Evolutionary conservation across 2,329 filamentous ascomycete species (phyloP).

Genomic region (Calycina marina): DNA sequence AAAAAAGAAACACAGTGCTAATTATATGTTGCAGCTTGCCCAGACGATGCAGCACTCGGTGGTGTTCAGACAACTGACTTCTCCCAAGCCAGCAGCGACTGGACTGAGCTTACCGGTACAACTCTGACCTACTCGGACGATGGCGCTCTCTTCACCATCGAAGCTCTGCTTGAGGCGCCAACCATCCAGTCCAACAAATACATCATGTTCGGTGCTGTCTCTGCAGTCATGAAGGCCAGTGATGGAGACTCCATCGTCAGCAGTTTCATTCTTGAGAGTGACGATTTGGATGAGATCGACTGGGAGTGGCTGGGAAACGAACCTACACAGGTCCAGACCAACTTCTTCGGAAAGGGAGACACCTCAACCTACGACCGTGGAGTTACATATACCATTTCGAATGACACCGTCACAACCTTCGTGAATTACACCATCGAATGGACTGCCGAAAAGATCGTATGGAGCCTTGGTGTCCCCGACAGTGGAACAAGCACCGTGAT

Average conservation of each 20-base stretch:
- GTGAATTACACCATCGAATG: constrained; percentile 58
- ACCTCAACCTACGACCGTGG: constrained; percentile 35
- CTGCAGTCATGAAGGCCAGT: constrained; percentile 31
- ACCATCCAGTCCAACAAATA: constrained; percentile 31
- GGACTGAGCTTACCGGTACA: constrained; percentile 37
- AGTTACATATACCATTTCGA: constrained; percentile 23
- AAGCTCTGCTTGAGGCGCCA: constrained; percentile 32
- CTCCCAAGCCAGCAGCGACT: constrained; percentile 32
- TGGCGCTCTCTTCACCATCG: constrained; percentile 35
- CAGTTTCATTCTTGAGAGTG: constrained; percentile 33
- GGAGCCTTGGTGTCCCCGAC: constrained; percentile 38
- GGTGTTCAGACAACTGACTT: constrained; percentile 28
- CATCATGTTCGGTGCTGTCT: constrained; percentile 37
- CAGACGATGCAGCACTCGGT: constrained; percentile 29
- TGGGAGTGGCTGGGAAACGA: constrained; percentile 28
- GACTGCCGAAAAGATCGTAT: constrained; percentile 42
- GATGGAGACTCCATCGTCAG: constrained; percentile 34
- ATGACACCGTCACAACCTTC: constrained; percentile 24
- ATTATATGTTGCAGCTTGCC: constrained; percentile 23
- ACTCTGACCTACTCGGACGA: constrained; percentile 25
- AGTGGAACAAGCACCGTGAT: constrained; percentile 24
- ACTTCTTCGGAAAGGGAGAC: constrained; percentile 41
- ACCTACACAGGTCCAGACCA: constrained; percentile 28
- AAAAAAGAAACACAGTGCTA: constrained; percentile 6
- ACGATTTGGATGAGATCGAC: constrained; percentile 38